A percentile compares a stretch with the other conserved stretches of the same genome.
phyloP scores from a whole-genome alignment of 805 yeast genomes.

The Huiozyma sinensis region DNA sequence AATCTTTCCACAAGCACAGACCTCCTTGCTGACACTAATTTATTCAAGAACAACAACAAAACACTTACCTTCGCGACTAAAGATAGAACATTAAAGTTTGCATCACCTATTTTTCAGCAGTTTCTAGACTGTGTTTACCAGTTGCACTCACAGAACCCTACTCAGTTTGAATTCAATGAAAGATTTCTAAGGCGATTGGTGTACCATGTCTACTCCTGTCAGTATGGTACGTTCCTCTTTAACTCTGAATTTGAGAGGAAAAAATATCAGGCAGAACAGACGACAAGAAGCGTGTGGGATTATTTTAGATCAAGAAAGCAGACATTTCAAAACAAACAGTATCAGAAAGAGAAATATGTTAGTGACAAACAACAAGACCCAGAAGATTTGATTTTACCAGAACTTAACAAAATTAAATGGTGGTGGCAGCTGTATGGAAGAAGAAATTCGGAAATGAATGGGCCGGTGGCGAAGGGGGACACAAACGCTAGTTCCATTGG shows the following conservation, averaged over 20 bases:
- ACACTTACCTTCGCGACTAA: constrained; percentile 16
- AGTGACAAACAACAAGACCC: constrained; percentile 12
- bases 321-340: constrained; percentile 56
- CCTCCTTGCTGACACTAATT: not conserved
- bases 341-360: constrained; percentile 22
- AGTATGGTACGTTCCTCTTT: constrained; percentile 81
- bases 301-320: constrained; percentile 66
- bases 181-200: constrained; percentile 72
- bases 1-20: not conserved
- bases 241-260: constrained; percentile 60
- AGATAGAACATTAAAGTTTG: constrained; percentile 39
- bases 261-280: constrained; percentile 30
- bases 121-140: constrained; percentile 87
- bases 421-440: constrained; percentile 84
- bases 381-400: constrained; percentile 43
- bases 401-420: constrained; percentile 46
- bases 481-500: not conserved
- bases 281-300: constrained; percentile 84
- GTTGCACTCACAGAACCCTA: constrained; percentile 57
- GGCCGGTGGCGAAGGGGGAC: no score
- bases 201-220: constrained; percentile 87
- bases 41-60: not conserved
- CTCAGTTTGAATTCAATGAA: constrained; percentile 76
- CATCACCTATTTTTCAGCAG: constrained; percentile 92
- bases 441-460: constrained; percentile 55